Evolutionary conservation across 345 rosid species (phyloP), one percentile per base, ranked within the genome.

Genomic region (Populus nigra): DNA sequence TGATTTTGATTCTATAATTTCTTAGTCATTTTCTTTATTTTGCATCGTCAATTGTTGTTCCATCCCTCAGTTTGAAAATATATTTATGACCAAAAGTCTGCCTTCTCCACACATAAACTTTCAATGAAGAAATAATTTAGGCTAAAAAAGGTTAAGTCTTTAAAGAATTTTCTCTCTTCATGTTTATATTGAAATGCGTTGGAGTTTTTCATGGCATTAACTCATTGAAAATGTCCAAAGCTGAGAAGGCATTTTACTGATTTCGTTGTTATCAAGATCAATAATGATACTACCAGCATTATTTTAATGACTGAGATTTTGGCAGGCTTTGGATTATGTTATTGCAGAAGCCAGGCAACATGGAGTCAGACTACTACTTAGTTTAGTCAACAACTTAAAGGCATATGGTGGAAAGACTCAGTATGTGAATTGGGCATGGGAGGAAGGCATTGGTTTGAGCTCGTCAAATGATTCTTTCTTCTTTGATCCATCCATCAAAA

Each of bases 361-460:
- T 53, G 91, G 91, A 77, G 76, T 95, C 72, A 88, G 93, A 85
- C 84, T 93, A 81, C 92, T 95, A 79, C 94, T 95, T 67, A 86
- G 96, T 84, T 84, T 95, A 76, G 99, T 93, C 47, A 92, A 95
- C 73, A 95, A 95, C 90, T 86, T 95, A 73, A 88, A 88, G 83
- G 89, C 94, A 27, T 95, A 89, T 83, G 99, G 99, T 47, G 99
- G 98, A 67, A 95, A 95, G 87, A 92, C 93, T 50, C 98, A 93
- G 81, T 93, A 95, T 76, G 98, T 95, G 59, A 89, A 93, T 47
- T 95, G 99, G 98, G 99, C 99, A 41, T 93, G 99, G 99, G 85
- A 93, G 85, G 99, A 95, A 85, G 98, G 99, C 61, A 81, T 92
- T 78, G 99, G 93, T 57, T 87, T 92, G 85, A 93, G 96, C 86